Percentiles rank a stretch among this genome's conserved stretches.
Evolutionary conservation across 1,139 yeast species (phyloP).

Genomic region (Diutina mesorugosa): DNA sequence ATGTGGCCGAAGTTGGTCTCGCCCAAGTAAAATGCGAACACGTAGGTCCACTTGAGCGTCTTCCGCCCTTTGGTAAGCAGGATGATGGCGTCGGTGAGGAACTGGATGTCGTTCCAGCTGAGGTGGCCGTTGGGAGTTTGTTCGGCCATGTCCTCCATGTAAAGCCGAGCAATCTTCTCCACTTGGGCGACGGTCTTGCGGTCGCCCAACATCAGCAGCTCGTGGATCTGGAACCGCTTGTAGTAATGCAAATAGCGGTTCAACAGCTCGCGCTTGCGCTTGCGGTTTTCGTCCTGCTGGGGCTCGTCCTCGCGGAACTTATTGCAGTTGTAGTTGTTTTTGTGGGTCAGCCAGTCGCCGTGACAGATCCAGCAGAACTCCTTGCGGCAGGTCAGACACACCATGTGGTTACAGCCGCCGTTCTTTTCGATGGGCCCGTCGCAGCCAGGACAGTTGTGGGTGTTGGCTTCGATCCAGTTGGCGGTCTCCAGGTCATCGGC

Average conservation of each 20-base stretch:
- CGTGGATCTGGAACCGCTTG: slow-evolving; percentile 66
- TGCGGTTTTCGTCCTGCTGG: slow-evolving; percentile 18
- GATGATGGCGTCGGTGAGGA: slow-evolving; percentile 59
- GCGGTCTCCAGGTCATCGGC: slow-evolving; percentile 82
- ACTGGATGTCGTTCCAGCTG: slow-evolving; percentile 88
- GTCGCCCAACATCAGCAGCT: slow-evolving; percentile 68
- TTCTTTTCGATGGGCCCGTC: slow-evolving; percentile 53
- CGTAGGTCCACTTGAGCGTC: slow-evolving; percentile 85
- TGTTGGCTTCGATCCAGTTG: slow-evolving; percentile 81
- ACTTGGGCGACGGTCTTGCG: slow-evolving; percentile 47
- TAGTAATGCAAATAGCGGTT: slow-evolving; percentile 68
- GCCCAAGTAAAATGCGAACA: slow-evolving; percentile 59
- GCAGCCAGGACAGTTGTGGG: slow-evolving; percentile 74
- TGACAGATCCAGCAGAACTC: slow-evolving; percentile 94
- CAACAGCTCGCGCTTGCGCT: slow-evolving; percentile 27
- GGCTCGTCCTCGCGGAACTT: slow-evolving; percentile 28
- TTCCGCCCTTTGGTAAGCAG: slow-evolving; percentile 59
- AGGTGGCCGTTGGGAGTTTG: slow-evolving; percentile 16
- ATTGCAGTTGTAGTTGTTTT: slow-evolving; percentile 50
- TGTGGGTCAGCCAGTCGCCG: slow-evolving; percentile 68
- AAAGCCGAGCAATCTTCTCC: slow-evolving; percentile 47
- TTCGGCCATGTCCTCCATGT: slow-evolving; percentile 40
- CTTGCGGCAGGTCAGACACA: slow-evolving; percentile 61
- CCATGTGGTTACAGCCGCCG: slow-evolving; percentile 97
- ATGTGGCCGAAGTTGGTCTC: slow-evolving; percentile 38